Base-by-base conservation (phyloP, 2,329 filamentous ascomycete species). In the Aureobasidium namibiae region DNA sequence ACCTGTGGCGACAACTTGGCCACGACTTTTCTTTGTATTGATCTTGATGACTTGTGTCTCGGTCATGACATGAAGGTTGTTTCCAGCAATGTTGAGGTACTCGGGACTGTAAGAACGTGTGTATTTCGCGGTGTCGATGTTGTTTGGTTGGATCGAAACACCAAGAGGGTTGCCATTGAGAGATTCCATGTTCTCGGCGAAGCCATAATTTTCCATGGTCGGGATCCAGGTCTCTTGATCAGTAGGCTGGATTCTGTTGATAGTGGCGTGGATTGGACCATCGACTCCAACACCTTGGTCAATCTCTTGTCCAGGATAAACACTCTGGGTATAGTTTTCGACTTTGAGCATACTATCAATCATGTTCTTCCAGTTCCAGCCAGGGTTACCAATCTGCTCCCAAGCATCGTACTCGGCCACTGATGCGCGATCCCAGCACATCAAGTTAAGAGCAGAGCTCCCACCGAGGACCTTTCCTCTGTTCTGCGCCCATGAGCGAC, bases 41-140 rank as follows among this genome's bases (percentile, higher is more conserved):
- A 78, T 60, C 58, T 72, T 75, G 8, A 68, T 64, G 0, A 76
- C 74, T 9, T 67, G 70, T 1, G 72, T 72, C 9, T 72, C 68
- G 4, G 72, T 62, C 33, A 72, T 63, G 24, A 77, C 49, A n/a
- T 68, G 59, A 36, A 82, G 70, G 48, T 81, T 82, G 36, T 41
- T 18, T 21, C 49, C 36, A 34, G 49, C 49, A 41, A 53, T 41
- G 4, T 41, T 53, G 4, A 53, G 36, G n/a, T 53, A 53, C 11
- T 53, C 49, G 1, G 44, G 33, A 10, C 53, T 44, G 46, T 58
- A 61, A 7, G 42, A 48, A 14, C 69, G 63, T 24, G 64, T 69
- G 13, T 58, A 62, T 36, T 41, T 53, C 10, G 49, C 24, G 21
- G 49, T 53, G 36, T 53, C 49, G 24, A 53, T 53, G 36, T 53